Conservation (phyloP, 1,139 yeast species). For the Pichia cactophila region DNA sequence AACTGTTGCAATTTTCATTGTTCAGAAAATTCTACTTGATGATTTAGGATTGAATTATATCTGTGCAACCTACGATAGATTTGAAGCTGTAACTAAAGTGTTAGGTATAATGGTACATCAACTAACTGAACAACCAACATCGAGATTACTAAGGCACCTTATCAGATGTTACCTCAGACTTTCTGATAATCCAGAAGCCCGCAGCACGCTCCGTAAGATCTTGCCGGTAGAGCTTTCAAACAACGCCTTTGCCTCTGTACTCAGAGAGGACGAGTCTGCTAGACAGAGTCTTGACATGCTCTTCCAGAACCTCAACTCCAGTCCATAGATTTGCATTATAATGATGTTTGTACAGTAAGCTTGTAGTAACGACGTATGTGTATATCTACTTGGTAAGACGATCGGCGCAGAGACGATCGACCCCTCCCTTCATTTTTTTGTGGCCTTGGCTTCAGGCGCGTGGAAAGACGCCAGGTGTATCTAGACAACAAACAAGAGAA, state of each 20-base stretch:
- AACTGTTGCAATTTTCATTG: conserved; percentile 92
- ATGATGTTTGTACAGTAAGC: too few species aligned
- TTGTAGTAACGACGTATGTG: too few species aligned
- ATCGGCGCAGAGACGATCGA: neutral
- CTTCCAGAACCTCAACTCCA: conserved; percentile 53
- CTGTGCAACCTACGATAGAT: conserved; percentile 91
- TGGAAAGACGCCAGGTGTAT: too few species aligned
- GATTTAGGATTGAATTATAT: conserved; percentile 87
- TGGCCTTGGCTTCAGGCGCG: too few species aligned
- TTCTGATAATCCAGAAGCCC: conserved; percentile 84
- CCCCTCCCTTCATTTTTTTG: too few species aligned
- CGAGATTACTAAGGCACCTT: conserved; percentile 83
- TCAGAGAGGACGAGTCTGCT: conserved; percentile 84
- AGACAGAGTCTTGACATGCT: conserved; percentile 82
- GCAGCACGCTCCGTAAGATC: conserved; percentile 77
- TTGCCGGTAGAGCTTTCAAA: conserved; percentile 84
- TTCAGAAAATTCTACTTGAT: conserved; percentile 85
- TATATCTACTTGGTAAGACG: neutral
- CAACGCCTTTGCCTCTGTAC: conserved; percentile 75
- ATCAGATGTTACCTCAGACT: conserved; percentile 88
- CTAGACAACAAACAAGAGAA: neutral
- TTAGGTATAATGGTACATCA: conserved; percentile 86
- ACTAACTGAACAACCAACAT: conserved; percentile 59
- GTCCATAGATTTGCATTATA: neutral
- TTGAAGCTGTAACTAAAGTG: conserved; percentile 88